Percentiles rank a stretch among this genome's conserved stretches.
phyloP scores from a whole-genome alignment of 176 grass and related monocot species.

The Lolium rigidum region DNA sequence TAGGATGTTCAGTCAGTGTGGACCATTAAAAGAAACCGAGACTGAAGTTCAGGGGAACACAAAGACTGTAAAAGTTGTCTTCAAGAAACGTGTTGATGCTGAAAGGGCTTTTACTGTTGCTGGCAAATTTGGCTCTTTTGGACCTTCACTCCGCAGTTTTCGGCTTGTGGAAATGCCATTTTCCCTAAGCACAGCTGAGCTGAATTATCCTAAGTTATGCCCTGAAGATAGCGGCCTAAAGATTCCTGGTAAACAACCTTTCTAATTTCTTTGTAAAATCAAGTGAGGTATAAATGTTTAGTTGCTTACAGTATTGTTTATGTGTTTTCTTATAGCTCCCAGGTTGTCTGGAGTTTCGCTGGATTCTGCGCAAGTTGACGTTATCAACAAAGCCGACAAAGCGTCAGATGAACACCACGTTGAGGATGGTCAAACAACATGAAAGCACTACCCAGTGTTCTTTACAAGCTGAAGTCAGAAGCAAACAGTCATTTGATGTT shows the following conservation, averaged over 20 bases:
- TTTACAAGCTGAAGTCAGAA: background rate
- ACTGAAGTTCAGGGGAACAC: slow-evolving; percentile 63
- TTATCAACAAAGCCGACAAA: background rate
- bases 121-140: slow-evolving; percentile 72
- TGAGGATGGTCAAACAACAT: slow-evolving; percentile 17
- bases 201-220: slow-evolving; percentile 16
- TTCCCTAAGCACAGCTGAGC: slow-evolving; percentile 5
- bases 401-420: background rate
- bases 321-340: slow-evolving; percentile 26
- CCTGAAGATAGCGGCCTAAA: slow-evolving; percentile 22
- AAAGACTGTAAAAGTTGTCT: slow-evolving; percentile 65
- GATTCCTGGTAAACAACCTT: slow-evolving; percentile 28
- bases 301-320: slow-evolving; percentile 25
- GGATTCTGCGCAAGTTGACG: slow-evolving; percentile 29
- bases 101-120: slow-evolving; percentile 70
- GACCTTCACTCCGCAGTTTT: slow-evolving; percentile 66
- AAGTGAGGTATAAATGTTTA: slow-evolving; percentile 15
- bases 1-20: slow-evolving; percentile 68
- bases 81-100: slow-evolving; percentile 72
- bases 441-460: background rate
- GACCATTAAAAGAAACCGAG: slow-evolving; percentile 67
- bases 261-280: slow-evolving; percentile 7
- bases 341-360: slow-evolving; percentile 6
- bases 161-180: slow-evolving; percentile 58
- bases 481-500: background rate